These are phyloP conservation scores for Neonothopanus nambi DNA, from an alignment of 1,284 basidiomycete genomes.

Conservation along the genomic window DNA sequence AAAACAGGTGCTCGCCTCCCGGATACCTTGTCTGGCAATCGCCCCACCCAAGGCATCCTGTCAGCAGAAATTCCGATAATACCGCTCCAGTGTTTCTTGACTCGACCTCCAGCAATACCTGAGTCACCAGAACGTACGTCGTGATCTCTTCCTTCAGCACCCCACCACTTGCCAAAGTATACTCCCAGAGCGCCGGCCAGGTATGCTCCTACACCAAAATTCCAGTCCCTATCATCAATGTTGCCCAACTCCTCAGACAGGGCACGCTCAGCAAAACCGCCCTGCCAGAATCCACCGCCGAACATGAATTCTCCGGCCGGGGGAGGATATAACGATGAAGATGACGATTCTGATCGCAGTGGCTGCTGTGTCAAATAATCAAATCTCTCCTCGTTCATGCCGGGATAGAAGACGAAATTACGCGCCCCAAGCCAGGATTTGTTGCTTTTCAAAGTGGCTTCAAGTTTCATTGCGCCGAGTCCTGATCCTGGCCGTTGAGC, in stretches of 20 bases:
- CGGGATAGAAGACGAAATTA: conserved; percentile 61
- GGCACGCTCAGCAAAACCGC: conserved; percentile 25
- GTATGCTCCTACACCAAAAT: conserved; percentile 42
- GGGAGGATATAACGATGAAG: conserved; percentile 15
- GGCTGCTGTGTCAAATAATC: conserved; percentile 78
- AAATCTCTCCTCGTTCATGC: conserved; percentile 40
- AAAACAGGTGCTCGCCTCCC: conserved; percentile 26
- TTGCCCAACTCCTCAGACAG: conserved; percentile 39
- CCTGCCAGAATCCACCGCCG: conserved; percentile 47
- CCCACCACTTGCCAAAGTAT: conserved; percentile 46
- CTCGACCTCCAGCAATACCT: conserved; percentile 34
- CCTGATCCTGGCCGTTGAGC: conserved; percentile 56
- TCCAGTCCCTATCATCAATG: conserved; percentile 45
- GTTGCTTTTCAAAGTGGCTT: conserved; percentile 18
- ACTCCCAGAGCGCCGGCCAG: conserved; percentile 46
- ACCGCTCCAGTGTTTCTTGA: conserved; percentile 61
- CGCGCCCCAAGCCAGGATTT: conserved; percentile 36
- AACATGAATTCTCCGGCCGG: conserved; percentile 61
- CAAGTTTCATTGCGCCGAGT: conserved; percentile 19
- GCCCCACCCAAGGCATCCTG: conserved; percentile 56
- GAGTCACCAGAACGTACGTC: conserved; percentile 15
- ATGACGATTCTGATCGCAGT: conserved; percentile 24
- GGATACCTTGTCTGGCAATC: conserved; percentile 41
- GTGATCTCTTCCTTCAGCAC: conserved; percentile 24
- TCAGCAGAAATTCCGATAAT: conserved; percentile 57